phyloP scores from a whole-genome alignment of 140 eudicot species.

The Oenanthe javanica region DNA sequence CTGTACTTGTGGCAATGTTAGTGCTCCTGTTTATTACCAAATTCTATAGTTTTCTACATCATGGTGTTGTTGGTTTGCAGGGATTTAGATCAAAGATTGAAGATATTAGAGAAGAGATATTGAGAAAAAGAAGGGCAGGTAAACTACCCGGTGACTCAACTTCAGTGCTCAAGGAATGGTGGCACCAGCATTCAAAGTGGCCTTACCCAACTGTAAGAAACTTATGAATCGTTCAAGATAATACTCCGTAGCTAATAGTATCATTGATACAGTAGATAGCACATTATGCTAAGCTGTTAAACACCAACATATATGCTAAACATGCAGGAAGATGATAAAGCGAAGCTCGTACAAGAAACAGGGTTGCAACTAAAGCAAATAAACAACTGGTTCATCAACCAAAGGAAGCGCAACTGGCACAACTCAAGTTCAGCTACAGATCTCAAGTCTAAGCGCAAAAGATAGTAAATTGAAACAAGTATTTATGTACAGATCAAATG shows the following conservation, averaged over 20 bases:
- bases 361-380: slow-evolving; percentile 90
- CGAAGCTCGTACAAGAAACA: slow-evolving; percentile 80
- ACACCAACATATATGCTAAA: neutral
- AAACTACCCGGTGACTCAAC: slow-evolving; percentile 98
- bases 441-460: slow-evolving; percentile 84
- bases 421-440: slow-evolving; percentile 68
- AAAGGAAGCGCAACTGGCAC: slow-evolving; percentile 96
- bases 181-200: slow-evolving; percentile 97
- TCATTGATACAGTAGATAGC: no score
- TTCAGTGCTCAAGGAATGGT: slow-evolving; percentile 86
- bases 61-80: slow-evolving; percentile 25
- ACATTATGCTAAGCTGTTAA: neutral
- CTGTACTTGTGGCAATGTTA: neutral
- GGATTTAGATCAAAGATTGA: slow-evolving; percentile 93
- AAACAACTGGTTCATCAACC: slow-evolving; percentile 91
- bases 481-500: no score
- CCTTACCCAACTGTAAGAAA: slow-evolving; percentile 88
- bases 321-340: slow-evolving; percentile 81
- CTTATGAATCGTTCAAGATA: neutral
- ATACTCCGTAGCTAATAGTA: no score
- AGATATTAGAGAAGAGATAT: slow-evolving; percentile 92
- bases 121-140: slow-evolving; percentile 89
- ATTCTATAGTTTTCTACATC: neutral
- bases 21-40: neutral
- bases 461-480: slow-evolving; percentile 22